Conservation (phyloP, 768 basidiomycete species). For the Pluteus cervinus region DNA sequence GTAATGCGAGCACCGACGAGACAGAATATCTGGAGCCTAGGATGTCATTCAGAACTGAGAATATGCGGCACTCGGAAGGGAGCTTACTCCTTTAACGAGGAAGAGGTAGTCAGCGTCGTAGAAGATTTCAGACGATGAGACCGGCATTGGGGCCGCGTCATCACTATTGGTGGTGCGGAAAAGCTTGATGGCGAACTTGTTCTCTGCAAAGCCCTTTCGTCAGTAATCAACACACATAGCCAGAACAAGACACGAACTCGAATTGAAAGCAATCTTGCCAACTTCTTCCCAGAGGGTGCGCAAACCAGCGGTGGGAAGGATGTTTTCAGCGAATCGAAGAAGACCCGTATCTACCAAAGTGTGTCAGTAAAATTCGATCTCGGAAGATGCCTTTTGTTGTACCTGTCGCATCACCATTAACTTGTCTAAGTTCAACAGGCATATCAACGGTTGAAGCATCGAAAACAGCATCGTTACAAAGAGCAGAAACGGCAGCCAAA, state of each 20-base stretch:
- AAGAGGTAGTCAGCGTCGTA: conserved; percentile 12
- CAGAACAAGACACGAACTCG: conserved; percentile 19
- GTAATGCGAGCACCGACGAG: conserved; percentile 33
- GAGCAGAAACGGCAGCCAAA: conserved; percentile 35
- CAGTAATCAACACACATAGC: too few relatives aligned
- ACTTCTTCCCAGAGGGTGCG: conserved; percentile 28
- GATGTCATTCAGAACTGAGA: too few relatives aligned
- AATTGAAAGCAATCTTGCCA: conserved; percentile 33
- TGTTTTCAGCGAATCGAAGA: conserved; percentile 39
- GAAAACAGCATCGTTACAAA: conserved; percentile 49
- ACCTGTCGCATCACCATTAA: conserved; percentile 55
- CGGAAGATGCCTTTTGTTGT: conserved; percentile 1
- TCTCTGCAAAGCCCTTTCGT: too few relatives aligned
- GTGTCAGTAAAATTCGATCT: neutral
- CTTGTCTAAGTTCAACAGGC: conserved; percentile 16
- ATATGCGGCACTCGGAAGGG: too few relatives aligned
- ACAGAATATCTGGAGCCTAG: conserved; percentile 45
- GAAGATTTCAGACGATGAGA: too few relatives aligned
- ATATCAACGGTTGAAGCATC: conserved; percentile 22
- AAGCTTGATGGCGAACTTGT: too few relatives aligned
- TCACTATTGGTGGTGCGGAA: too few relatives aligned
- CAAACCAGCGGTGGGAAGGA: conserved; percentile 19
- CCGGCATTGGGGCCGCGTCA: too few relatives aligned
- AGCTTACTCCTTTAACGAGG: conserved; percentile 31
- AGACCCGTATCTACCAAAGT: conserved; percentile 44